Conservation (phyloP, 2,329 filamentous ascomycete genomes). For the Verticillium isaacii region DNA sequence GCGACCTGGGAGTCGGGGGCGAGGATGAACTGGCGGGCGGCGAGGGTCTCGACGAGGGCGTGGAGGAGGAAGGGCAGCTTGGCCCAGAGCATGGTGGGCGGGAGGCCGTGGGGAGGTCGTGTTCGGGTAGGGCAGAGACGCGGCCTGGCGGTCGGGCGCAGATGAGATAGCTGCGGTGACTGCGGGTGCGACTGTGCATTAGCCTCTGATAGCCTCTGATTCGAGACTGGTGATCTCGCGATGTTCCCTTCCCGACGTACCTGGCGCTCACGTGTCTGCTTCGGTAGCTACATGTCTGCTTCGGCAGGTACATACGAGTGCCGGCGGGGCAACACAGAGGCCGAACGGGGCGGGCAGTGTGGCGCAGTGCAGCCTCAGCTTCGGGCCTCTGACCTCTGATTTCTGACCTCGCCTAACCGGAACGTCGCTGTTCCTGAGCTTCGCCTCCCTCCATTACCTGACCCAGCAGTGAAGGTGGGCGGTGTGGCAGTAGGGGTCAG, state of each 20-base stretch:
- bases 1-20: conserved; percentile 36
- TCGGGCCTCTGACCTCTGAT: background rate
- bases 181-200: no score
- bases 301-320: background rate
- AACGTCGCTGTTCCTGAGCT: background rate
- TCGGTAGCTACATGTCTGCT: no score
- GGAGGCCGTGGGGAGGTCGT: background rate
- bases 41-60: conserved; percentile 32
- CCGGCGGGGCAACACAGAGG: conserved; percentile 6
- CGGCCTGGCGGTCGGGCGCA: no score
- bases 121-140: no score
- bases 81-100: conserved; percentile 12
- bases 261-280: no score
- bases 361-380: background rate
- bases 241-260: no score
- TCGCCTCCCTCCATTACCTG: no score
- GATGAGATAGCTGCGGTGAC: no score
- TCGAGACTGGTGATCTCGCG: background rate
- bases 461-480: no score
- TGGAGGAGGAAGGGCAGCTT: conserved; percentile 32
- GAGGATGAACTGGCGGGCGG: conserved; percentile 41
- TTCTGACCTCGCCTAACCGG: background rate
- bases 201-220: no score
- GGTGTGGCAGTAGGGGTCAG: background rate
- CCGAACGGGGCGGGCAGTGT: background rate